Evolutionary conservation across 2,329 filamentous ascomycete genomes (phyloP).

Genomic region (Fusarium nelsonii): DNA sequence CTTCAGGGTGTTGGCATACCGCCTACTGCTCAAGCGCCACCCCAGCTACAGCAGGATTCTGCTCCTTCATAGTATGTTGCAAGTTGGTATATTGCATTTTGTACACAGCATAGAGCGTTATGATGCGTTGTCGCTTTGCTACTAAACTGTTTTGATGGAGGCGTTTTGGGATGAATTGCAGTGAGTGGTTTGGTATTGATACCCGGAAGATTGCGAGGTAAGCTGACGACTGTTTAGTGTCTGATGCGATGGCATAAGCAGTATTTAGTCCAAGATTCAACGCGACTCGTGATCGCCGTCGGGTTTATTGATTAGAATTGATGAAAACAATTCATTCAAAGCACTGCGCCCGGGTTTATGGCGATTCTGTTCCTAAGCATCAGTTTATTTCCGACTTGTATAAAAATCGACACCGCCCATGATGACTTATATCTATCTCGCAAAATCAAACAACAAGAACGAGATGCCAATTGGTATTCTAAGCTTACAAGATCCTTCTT

Average conservation of each 20-base stretch:
- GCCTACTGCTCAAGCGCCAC: conserved; percentile 29
- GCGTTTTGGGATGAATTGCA: background rate
- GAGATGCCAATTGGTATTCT: conserved; percentile 12
- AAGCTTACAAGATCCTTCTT: conserved; percentile 25
- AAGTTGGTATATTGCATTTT: conserved; percentile 6
- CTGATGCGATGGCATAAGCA: conserved; percentile 5
- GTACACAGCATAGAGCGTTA: background rate
- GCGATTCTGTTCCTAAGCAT: background rate
- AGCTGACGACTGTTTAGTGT: conserved; percentile 31
- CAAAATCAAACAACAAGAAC: background rate
- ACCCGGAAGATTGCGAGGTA: conserved; percentile 17
- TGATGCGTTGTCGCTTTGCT: background rate
- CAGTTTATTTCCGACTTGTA: background rate
- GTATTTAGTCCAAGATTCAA: background rate
- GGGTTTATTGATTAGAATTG: background rate
- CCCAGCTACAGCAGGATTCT: conserved; percentile 26
- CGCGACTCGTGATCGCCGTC: background rate
- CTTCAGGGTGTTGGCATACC: conserved; percentile 54
- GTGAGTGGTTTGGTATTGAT: conserved; percentile 21
- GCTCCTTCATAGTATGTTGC: conserved; percentile 21
- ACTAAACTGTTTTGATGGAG: background rate
- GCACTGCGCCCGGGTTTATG: background rate
- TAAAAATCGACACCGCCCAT: background rate
- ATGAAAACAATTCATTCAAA: background rate
- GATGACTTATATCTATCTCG: background rate